Conservation (phyloP, 2,329 filamentous ascomycete genomes). For the Fusarium acutatum region DNA sequence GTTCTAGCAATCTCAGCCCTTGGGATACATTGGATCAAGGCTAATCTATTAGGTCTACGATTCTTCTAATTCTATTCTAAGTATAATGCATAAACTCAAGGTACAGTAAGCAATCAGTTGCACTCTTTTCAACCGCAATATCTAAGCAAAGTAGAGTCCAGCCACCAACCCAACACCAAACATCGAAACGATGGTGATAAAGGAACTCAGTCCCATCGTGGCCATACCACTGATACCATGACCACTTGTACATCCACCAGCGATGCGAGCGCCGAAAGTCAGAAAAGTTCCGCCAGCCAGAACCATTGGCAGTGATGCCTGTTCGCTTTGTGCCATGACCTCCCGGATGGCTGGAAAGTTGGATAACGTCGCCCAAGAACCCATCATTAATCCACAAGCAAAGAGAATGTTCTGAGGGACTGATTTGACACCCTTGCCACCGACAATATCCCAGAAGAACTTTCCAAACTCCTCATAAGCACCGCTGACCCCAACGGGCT, state of each 20-base stretch:
- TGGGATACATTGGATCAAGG: background rate
- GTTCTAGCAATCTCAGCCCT: accelerated
- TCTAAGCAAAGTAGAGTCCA: background rate
- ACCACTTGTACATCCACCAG: conserved; percentile 15
- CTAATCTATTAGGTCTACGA: background rate
- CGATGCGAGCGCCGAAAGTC: background rate
- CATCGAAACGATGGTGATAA: background rate
- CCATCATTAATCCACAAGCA: background rate
- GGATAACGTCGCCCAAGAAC: background rate
- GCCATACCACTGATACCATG: conserved; percentile 21
- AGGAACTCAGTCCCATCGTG: conserved; percentile 6
- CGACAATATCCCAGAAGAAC: background rate
- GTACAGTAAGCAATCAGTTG: background rate
- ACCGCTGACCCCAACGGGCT: conserved; percentile 1
- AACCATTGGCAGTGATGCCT: background rate
- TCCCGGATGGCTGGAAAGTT: conserved; percentile 1
- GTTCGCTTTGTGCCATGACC: background rate
- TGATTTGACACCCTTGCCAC: background rate
- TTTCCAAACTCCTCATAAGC: conserved; percentile 8
- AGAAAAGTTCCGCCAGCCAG: background rate
- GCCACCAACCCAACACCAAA: background rate
- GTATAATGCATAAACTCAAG: accelerated
- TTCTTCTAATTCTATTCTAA: background rate
- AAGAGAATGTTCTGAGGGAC: background rate
- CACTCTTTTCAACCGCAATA: accelerated